phyloP scores from a whole-genome alignment of 148 eudicot genomes.

The Chenopodium album region DNA sequence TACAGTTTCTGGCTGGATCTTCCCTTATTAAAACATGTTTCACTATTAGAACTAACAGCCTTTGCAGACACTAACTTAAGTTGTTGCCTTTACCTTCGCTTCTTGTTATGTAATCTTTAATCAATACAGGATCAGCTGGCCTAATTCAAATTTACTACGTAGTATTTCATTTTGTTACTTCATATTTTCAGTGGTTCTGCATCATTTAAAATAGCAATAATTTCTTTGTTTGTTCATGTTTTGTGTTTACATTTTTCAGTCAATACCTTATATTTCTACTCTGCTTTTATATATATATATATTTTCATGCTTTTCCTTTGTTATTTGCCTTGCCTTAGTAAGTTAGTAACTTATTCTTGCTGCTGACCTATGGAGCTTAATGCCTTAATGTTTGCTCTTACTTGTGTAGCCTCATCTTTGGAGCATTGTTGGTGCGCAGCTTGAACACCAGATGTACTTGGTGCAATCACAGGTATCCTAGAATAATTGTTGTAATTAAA shows the following conservation, averaged over 20 bases:
- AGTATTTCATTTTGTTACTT: too few species aligned
- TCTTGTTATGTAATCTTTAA: not conserved
- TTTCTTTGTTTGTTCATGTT: not conserved
- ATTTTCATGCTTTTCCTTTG: not conserved
- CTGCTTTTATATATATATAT: not conserved
- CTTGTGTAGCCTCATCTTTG: not conserved
- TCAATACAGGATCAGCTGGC: not conserved
- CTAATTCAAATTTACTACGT: not conserved
- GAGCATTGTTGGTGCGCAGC: too few species aligned
- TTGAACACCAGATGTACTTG: too few species aligned
- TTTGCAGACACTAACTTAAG: too few species aligned
- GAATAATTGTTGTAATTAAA: not conserved
- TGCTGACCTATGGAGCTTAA: too few species aligned
- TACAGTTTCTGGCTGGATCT: too few species aligned
- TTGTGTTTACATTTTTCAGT: not conserved
- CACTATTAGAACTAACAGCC: not conserved
- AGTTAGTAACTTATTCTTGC: not conserved
- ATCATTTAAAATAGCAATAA: too few species aligned
- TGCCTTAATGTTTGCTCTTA: not conserved
- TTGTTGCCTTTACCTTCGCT: not conserved
- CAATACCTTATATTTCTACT: not conserved
- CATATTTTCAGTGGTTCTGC: not conserved
- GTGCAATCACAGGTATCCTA: conserved; percentile 4
- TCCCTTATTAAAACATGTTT: too few species aligned
- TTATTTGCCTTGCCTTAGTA: not conserved